A percentile compares a stretch with the other conserved stretches of the same genome.
These are phyloP conservation scores for Lodderomyces margitis DNA, from an alignment of 1,139 yeast genomes.

Conservation along the genomic window DNA sequence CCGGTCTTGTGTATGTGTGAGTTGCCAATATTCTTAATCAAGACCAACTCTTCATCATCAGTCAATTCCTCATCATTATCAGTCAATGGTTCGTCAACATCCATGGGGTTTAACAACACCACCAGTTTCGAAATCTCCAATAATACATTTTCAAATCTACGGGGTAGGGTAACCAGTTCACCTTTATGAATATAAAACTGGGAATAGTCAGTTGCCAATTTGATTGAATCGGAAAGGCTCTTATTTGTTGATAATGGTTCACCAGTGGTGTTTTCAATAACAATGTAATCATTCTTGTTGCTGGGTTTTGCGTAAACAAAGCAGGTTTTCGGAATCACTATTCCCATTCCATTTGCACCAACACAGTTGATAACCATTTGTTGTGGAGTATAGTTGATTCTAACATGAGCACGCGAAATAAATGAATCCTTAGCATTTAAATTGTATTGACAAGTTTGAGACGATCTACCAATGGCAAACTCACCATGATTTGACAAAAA, in stretches of 20 bases:
- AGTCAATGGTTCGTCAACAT: conserved; percentile 42
- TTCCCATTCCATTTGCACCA: conserved; percentile 70
- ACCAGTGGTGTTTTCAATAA: conserved; percentile 30
- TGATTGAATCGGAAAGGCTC: conserved; percentile 30
- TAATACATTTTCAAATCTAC: conserved; percentile 49
- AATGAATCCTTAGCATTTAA: conserved; percentile 54
- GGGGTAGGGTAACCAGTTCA: conserved; percentile 56
- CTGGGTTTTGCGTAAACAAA: conserved; percentile 26
- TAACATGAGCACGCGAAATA: conserved; percentile 68
- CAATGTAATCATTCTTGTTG: conserved; percentile 28
- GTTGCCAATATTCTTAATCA: conserved; percentile 15
- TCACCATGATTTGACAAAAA: conserved; percentile 23
- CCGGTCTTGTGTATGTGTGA: background rate
- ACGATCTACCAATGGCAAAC: conserved; percentile 60
- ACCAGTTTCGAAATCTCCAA: conserved; percentile 64
- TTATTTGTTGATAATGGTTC: conserved; percentile 18
- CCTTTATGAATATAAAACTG: conserved; percentile 55
- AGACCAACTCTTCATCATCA: conserved; percentile 21
- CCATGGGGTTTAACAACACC: conserved; percentile 51
- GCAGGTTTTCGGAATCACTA: conserved; percentile 55
- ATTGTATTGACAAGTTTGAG: conserved; percentile 58
- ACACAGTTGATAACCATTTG: conserved; percentile 49
- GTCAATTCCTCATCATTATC: conserved; percentile 32
- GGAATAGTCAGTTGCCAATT: conserved; percentile 45
- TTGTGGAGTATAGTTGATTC: conserved; percentile 21